These are phyloP conservation scores for Naganishia vaughanmartiniae DNA, from an alignment of 768 basidiomycete genomes.

Conservation along the genomic window DNA sequence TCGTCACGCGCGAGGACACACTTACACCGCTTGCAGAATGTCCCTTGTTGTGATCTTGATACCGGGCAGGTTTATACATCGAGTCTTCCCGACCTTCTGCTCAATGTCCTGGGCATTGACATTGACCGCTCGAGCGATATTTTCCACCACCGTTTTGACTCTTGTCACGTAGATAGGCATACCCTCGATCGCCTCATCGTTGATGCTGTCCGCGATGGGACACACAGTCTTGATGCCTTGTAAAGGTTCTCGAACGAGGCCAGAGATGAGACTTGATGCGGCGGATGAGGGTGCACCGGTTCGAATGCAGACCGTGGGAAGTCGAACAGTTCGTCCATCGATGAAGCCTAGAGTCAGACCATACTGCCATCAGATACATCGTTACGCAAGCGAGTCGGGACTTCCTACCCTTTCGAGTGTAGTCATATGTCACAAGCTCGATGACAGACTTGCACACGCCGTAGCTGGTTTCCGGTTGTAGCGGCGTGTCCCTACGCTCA, in stretches of 20 bases:
- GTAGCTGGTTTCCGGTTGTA: conserved; percentile 49
- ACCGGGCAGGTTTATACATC: conserved; percentile 63
- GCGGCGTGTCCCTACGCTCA: conserved; percentile 42
- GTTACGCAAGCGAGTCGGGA: not conserved
- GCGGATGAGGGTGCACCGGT: conserved; percentile 51
- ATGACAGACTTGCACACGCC: conserved; percentile 50
- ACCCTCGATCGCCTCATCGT: conserved; percentile 54
- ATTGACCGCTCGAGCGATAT: conserved; percentile 59
- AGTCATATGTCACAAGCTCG: conserved; percentile 51
- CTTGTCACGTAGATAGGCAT: conserved; percentile 60
- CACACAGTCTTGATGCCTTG: conserved; percentile 42
- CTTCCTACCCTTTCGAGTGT: conserved; percentile 47
- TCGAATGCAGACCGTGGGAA: conserved; percentile 51
- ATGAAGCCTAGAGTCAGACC: conserved; percentile 40
- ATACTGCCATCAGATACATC: not conserved
- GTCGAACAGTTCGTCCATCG: conserved; percentile 48
- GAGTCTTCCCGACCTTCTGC: conserved; percentile 51
- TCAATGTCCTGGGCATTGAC: conserved; percentile 56
- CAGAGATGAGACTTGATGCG: conserved; percentile 53
- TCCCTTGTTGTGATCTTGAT: conserved; percentile 62
- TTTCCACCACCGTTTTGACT: conserved; percentile 59
- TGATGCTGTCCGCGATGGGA: conserved; percentile 44
- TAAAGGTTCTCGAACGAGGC: conserved; percentile 52
- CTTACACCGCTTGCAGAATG: conserved; percentile 59
- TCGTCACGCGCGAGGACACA: not conserved